These are phyloP conservation scores for Canariomyces notabilis DNA, from an alignment of 2,329 filamentous ascomycete species.

Conservation along the genomic window DNA sequence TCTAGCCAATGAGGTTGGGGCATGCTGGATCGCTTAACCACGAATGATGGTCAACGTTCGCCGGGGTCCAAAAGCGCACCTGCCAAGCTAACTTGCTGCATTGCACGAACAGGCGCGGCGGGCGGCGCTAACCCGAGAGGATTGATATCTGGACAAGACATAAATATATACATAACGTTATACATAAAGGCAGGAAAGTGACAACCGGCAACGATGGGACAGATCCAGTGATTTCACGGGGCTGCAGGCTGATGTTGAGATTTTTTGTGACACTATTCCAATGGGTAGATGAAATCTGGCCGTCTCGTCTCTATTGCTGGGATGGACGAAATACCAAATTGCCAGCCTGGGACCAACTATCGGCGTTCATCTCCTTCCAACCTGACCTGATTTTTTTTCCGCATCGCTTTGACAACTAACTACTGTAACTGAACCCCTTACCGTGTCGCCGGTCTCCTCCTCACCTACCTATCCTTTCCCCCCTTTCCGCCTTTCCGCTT, in stretches of 20 bases:
- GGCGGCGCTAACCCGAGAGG: too few species aligned
- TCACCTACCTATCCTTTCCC: slow-evolving; percentile 19
- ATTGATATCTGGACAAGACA: too few species aligned
- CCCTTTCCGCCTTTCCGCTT: slow-evolving; percentile 17
- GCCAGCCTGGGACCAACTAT: background rate
- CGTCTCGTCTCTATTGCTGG: background rate
- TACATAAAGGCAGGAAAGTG: background rate
- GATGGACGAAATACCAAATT: too few species aligned
- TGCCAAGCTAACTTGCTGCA: too few species aligned
- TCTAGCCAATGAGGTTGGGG: too few species aligned
- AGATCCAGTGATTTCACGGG: background rate
- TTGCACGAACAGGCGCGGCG: too few species aligned
- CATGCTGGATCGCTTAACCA: too few species aligned
- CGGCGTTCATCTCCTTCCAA: background rate
- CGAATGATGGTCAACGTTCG: too few species aligned
- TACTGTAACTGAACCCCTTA: too few species aligned
- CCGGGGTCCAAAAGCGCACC: too few species aligned
- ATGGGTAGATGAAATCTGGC: background rate
- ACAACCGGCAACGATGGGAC: background rate
- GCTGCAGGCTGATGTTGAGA: background rate
- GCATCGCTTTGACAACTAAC: too few species aligned
- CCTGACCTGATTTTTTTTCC: slow-evolving; percentile 3
- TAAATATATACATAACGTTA: background rate
- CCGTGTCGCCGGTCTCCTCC: slow-evolving; percentile 3
- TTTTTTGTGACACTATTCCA: too few species aligned